Percentiles rank a stretch among this genome's conserved stretches.
These are phyloP conservation scores for Hansenula lynferdii DNA, from an alignment of 1,139 yeast genomes.

Conservation along the genomic window DNA sequence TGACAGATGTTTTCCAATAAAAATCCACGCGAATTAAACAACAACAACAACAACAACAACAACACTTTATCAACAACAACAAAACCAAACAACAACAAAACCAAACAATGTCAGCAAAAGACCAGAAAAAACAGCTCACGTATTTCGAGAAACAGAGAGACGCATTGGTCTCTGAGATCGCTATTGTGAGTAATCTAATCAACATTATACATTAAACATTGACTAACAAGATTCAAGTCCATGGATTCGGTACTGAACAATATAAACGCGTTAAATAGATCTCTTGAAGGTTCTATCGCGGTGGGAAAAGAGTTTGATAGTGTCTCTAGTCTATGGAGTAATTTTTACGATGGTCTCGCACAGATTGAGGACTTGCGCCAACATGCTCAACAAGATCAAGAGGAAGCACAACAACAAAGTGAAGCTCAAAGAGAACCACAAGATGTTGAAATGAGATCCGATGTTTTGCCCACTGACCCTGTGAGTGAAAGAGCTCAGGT, in stretches of 20 bases:
- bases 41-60: too few species aligned
- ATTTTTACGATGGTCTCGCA: conserved; percentile 38
- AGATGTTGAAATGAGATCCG: background rate
- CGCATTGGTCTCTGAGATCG: conserved; percentile 34
- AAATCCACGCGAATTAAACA: too few species aligned
- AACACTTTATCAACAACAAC: background rate
- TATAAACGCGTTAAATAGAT: conserved; percentile 43
- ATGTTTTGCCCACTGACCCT: background rate
- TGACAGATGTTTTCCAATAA: background rate
- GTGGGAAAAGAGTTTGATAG: conserved; percentile 52
- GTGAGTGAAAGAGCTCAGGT: background rate
- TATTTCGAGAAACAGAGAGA: conserved; percentile 41
- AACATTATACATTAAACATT: background rate
- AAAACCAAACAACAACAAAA: background rate
- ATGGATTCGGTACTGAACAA: conserved; percentile 48
- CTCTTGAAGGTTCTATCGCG: conserved; percentile 45
- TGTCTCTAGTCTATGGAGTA: conserved; percentile 45
- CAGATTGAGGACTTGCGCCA: conserved; percentile 17
- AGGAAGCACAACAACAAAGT: conserved; percentile 3
- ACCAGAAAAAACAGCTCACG: conserved; percentile 14
- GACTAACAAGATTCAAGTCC: conserved; percentile 21
- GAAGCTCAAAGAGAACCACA: conserved; percentile 5
- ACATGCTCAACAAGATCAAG: too few species aligned
- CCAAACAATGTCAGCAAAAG: background rate
- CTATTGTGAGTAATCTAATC: conserved; percentile 9